Evolutionary conservation across 1,139 yeast genomes (phyloP), one percentile per base, ranked within the genome.

Genomic region (Saccharomycopsis hybrid): DNA sequence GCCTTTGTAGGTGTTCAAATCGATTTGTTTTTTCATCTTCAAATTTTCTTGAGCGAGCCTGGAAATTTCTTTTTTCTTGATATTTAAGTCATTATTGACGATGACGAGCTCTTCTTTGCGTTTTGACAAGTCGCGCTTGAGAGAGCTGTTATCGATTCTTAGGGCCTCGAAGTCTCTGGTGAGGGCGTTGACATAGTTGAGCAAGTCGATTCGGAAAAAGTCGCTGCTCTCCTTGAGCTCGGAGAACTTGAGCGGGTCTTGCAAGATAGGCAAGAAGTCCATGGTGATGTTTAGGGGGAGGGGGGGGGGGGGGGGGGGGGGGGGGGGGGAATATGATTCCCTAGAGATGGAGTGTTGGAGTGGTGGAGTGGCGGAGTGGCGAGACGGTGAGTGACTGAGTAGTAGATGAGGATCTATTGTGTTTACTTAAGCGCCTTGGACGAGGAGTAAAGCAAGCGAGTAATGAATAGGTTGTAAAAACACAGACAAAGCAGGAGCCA

Each of bases 71-170:
- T 50, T 46, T 25, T 50, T 44, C 31, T 48, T 52, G 25, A 50
- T 48, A 25, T 47, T 49, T 5, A 44, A 33, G 35, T 50, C 49
- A 36, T 52, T 52, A 41, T 47, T 45, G 28, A 48, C 54, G 13
- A 48, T 50, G 2, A 51, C 53, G 11, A 52, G 18, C 38, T 52
- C 50, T 35, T 52, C 55, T 30, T 52, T 52, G 29, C 51, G 44
- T n/a, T 43, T 32, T 7, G 49, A 46, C 9, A 50, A 48, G 29
- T 45, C 51, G 4, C 41, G 27, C 28, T 46, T 50, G 28, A 52
- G 43, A 7, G 33, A 13, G 2, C 29, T 36, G 42, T 50, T 52
- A 8, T 48, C 52, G 9, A 9, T 29, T 13, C 48, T 32, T n/a
- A 48, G 33, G 8, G 35, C 46, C 24, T 45, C 47, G 11, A 50